Evolutionary conservation across 2,329 filamentous ascomycete genomes (phyloP), one percentile per base, ranked within the genome.

Genomic region (Periconia sp.): DNA sequence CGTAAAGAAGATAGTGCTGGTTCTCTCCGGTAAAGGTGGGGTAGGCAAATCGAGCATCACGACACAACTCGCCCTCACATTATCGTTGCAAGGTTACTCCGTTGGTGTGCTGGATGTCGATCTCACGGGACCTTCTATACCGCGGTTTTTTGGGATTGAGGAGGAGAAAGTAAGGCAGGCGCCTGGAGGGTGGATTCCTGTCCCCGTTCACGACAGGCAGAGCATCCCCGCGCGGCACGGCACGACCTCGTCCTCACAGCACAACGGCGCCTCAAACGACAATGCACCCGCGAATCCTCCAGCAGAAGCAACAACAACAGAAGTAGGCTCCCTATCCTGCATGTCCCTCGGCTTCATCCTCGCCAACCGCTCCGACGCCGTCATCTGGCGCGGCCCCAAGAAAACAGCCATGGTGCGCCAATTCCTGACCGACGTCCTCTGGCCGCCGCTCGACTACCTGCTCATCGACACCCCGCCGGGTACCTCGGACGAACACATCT

Each of bases 321-420:
- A 80, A 2, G 76, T 86, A 20, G 90, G 89, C 1, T 79, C 86
- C 33, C 79, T 93, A 10, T 83, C 85, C 56, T 94, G 91, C 73
- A 97, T 97, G 89, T 96, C 91, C 51, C 81, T 99, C 1, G 94
- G 92, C 2, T 97, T 99, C 66, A 82, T 99, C 7, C 82, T 99
- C 6, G 86, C 88, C 3, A 85, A 86, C 56, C 82, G 93, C 63
- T 90, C 90, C 57, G 92, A 97, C 65, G 93, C 94, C 0, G 92
- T 99, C 0, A 94, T 99, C 40, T 99, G 94, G 94, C 85, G 94
- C 49, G 94, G 94, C 0, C 94, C 94, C 2, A 99, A 99, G 77
- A 99, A 99, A 79, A 99, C 94, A 5, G 94, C 94, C 47, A 99
- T 99, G 94, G 91, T 99, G 54, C 86, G 92, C 41, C 94, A 99